These are phyloP conservation scores for Phytophthora crassamura DNA, from an alignment of 352 stramenopile species.

Conservation along the genomic window DNA sequence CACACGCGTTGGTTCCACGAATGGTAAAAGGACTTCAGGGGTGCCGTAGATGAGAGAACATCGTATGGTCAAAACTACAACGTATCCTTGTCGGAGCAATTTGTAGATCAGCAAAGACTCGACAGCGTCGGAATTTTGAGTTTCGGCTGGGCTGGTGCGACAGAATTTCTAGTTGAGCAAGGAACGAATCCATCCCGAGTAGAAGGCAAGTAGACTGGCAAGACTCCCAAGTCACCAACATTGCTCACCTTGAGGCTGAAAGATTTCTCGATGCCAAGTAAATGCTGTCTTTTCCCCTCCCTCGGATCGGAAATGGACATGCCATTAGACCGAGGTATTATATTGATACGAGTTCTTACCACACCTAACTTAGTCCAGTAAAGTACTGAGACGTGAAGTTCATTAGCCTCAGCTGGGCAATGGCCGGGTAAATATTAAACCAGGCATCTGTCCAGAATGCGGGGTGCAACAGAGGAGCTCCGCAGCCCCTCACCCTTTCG, in stretches of 20 bases:
- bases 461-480: too few species aligned
- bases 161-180: neutral
- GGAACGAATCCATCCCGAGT: too few species aligned
- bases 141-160: neutral
- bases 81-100: slow-evolving; percentile 30
- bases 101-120: slow-evolving; percentile 29
- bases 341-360: slow-evolving; percentile 35
- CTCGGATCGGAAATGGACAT: slow-evolving; percentile 16
- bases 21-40: slow-evolving; percentile 14
- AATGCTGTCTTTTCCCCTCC: neutral
- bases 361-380: slow-evolving; percentile 39
- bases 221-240: slow-evolving; percentile 37
- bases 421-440: slow-evolving; percentile 37
- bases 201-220: neutral
- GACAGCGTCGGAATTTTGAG: neutral
- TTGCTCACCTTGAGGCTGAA: slow-evolving; percentile 30
- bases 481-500: too few species aligned
- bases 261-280: slow-evolving; percentile 32
- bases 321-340: slow-evolving; percentile 29
- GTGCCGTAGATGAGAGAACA: slow-evolving; percentile 15
- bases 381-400: slow-evolving; percentile 30
- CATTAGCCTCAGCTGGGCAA: slow-evolving; percentile 28
- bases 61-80: slow-evolving; percentile 34
- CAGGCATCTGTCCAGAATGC: slow-evolving; percentile 41
- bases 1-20: slow-evolving; percentile 36